Evolutionary conservation across 768 basidiomycete genomes (phyloP).

Genomic region (Trametes maxima): DNA sequence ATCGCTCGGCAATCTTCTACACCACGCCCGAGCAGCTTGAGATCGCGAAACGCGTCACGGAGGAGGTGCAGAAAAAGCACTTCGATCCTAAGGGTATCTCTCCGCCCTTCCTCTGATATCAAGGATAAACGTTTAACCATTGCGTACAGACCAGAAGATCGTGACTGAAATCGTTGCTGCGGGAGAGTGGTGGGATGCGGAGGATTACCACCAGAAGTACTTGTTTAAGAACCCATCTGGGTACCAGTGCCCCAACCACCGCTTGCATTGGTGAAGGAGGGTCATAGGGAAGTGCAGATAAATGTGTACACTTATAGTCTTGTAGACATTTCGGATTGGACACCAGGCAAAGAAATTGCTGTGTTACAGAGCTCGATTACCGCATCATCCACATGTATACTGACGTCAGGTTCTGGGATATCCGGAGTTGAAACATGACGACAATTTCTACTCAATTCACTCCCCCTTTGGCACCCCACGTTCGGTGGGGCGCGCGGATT

Average conservation of each 20-base stretch:
- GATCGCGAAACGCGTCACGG: conserved; percentile 76
- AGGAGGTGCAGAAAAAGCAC: conserved; percentile 82
- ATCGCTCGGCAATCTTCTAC: conserved; percentile 91
- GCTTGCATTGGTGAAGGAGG: conserved; percentile 69
- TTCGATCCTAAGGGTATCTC: conserved; percentile 58
- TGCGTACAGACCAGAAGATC: conserved; percentile 57
- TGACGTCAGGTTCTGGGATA: no score
- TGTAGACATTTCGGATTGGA: no score
- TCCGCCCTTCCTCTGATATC: background rate
- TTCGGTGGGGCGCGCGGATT: no score
- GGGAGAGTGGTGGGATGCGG: conserved; percentile 79
- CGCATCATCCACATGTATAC: no score
- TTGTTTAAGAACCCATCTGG: conserved; percentile 82
- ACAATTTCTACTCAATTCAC: no score
- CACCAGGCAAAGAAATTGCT: no score
- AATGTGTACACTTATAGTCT: no score
- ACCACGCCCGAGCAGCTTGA: conserved; percentile 69
- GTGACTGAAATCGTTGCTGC: conserved; percentile 75
- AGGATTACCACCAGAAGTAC: conserved; percentile 85
- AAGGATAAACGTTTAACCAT: background rate
- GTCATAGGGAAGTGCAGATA: no score
- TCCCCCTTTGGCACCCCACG: no score
- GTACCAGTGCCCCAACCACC: conserved; percentile 91
- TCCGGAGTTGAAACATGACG: no score
- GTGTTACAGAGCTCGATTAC: no score